Evolutionary conservation across 306 rosid genomes (phyloP), one percentile per base, ranked within the genome.

Genomic region (Vachellia pachyceras): DNA sequence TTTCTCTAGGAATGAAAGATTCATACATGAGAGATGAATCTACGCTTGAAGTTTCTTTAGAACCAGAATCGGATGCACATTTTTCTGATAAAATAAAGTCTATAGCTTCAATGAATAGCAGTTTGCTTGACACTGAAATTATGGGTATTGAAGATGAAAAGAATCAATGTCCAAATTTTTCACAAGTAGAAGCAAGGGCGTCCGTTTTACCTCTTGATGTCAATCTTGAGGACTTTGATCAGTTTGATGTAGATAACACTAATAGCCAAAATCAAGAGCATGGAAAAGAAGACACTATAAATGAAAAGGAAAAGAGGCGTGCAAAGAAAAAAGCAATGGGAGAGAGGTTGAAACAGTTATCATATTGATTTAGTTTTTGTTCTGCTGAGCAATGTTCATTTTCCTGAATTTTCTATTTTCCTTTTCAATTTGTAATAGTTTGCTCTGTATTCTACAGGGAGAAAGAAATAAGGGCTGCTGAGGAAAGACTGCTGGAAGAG

Each of bases 1-100:
- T 95, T 78, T 90, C 99, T 82, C 90, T 95, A 42, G 99, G 99
- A 86, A 90, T 95, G 99, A 95, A 93, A 84, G 83, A 84, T 72
- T 84, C 91, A n/a, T 89, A 90, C 81, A 45, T 85, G 74, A 50
- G 41, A 25, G 90, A 87, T 11, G 77, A 77, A 46, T 36, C 63
- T 50, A 78, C 80, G 17, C 37, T 50, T 79, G 81, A 86, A 75
- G 81, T 37, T 45, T 69, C 80, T 55, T 57, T 72, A n/a, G 82
- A 84, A 66, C 85, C 90, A 80, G 90, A 73, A 64, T 75, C 85
- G 45, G 86, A 86, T 64, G 91, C 85, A 65, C 77, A 58, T 75
- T 41, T 49, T 52, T 75, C 54, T 76, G 89, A 88, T 77, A 81
- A 63, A 77, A 65, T 77, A 46, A 79, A 80, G 58, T 52, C 84